phyloP scores from a whole-genome alignment of 148 eudicot genomes.

The Dianthus caryophyllus region DNA sequence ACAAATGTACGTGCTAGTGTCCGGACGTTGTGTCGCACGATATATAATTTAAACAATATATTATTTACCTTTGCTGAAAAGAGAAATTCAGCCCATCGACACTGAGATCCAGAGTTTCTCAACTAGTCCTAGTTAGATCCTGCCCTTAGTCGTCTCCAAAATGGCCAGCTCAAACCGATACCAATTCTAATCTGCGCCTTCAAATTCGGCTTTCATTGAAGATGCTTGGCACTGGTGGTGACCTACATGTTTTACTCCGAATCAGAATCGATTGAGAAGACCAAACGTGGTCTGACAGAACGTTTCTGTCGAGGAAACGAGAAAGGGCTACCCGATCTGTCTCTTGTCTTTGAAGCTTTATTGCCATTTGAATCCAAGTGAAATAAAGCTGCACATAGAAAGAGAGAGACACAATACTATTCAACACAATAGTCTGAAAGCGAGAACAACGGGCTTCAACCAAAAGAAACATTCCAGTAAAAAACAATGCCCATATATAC shows the following conservation, averaged over 20 bases:
- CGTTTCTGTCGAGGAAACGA: conserved; percentile 67
- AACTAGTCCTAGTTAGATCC: conserved; percentile 4
- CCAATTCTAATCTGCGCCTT: conserved; percentile 17
- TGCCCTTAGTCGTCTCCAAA: conserved; percentile 11
- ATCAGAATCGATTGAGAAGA: conserved; percentile 65
- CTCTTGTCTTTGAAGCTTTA: conserved; percentile 55
- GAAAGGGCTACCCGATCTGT: conserved; percentile 71
- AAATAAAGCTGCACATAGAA: conserved; percentile 55
- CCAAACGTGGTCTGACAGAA: conserved; percentile 60
- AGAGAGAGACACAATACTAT: neutral
- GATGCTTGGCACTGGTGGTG: neutral
- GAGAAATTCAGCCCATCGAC: conserved; percentile 19
- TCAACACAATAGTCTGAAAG: neutral
- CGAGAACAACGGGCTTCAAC: neutral
- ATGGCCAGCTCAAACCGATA: conserved; percentile 9
- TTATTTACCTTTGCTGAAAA: conserved; percentile 27
- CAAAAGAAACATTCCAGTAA: neutral
- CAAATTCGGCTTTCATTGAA: neutral
- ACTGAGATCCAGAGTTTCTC: neutral
- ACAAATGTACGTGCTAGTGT: conserved; percentile 24
- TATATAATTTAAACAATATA: conserved; percentile 16
- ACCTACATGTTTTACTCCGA: conserved; percentile 42
- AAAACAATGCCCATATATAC: neutral
- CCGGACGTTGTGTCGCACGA: conserved; percentile 8
- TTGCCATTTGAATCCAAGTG: conserved; percentile 50